phyloP scores from a whole-genome alignment of 441 rosid species.

The Heliophila coronopifolia region DNA sequence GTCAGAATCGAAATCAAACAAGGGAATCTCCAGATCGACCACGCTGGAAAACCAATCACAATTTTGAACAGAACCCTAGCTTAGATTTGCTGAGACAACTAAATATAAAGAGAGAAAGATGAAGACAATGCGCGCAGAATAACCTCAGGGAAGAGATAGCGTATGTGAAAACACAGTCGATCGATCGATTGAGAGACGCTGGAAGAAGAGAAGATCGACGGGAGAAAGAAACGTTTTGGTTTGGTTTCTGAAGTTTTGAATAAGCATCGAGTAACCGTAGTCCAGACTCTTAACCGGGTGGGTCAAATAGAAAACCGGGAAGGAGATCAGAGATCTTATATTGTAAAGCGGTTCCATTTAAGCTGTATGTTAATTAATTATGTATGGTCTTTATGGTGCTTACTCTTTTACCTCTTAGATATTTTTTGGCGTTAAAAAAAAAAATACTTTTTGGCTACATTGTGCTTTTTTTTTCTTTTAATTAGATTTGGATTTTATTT shows the following conservation, averaged over 20 bases:
- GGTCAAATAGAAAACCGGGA: conserved; percentile 2
- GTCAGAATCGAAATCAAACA: not conserved
- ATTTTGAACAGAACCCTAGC: conserved; percentile 8
- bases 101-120: not conserved
- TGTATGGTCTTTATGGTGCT: too few species aligned
- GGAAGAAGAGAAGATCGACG: conserved; percentile 12
- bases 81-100: not conserved
- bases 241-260: not conserved
- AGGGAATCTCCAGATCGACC: not conserved
- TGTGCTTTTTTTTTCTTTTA: too few species aligned
- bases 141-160: not conserved
- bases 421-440: too few species aligned
- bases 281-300: conserved; percentile 5
- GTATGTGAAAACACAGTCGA: conserved; percentile 13
- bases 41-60: not conserved
- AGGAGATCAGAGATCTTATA: not conserved
- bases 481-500: too few species aligned
- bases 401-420: too few species aligned
- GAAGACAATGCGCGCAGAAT: not conserved
- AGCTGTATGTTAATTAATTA: too few species aligned
- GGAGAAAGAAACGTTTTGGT: conserved; percentile 7
- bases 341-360: not conserved
- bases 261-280: not conserved
- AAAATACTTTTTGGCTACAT: too few species aligned
- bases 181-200: conserved; percentile 12